phyloP scores from a whole-genome alignment of 805 yeast genomes.

The Pichia pseudocactophila region DNA sequence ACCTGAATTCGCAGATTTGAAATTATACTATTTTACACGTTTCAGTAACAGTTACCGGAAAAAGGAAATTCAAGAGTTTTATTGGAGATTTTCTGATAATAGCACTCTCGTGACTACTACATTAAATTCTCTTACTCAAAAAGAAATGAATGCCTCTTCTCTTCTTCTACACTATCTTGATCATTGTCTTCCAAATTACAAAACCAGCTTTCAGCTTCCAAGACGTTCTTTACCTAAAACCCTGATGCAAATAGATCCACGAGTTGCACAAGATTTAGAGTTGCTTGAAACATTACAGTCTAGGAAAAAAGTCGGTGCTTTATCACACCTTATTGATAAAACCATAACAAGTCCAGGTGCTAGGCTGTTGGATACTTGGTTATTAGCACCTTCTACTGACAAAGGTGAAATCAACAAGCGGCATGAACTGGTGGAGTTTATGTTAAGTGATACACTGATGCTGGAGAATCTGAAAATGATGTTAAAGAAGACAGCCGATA shows the following conservation, averaged over 20 bases:
- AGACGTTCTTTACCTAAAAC: conserved; percentile 41
- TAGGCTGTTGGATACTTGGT: conserved; percentile 71
- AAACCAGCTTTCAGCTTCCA: conserved; percentile 61
- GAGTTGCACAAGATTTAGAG: conserved; percentile 73
- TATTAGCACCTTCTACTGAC: conserved; percentile 68
- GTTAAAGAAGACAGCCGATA: conserved; percentile 43
- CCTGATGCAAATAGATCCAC: conserved; percentile 68
- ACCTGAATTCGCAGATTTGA: conserved; percentile 48
- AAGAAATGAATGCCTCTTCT: conserved; percentile 54
- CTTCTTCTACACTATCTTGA: conserved; percentile 58
- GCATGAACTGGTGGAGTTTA: conserved; percentile 40
- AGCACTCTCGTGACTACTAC: conserved; percentile 17
- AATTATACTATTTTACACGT: conserved; percentile 51
- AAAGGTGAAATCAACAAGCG: conserved; percentile 46
- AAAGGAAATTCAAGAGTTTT: conserved; percentile 31
- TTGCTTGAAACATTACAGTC: conserved; percentile 51
- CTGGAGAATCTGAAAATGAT: conserved; percentile 27
- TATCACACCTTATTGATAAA: conserved; percentile 57
- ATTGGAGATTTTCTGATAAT: conserved; percentile 33
- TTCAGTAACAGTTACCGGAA: conserved; percentile 35
- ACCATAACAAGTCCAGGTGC: conserved; percentile 81
- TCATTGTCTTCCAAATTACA: conserved; percentile 62
- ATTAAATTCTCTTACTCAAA: conserved; percentile 29
- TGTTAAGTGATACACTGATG: conserved; percentile 26
- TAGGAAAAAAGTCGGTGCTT: conserved; percentile 54